Evolutionary conservation across 73 alveolate genomes (phyloP), one percentile per base, ranked within the genome.

Genomic region (Stentor coeruleus): DNA sequence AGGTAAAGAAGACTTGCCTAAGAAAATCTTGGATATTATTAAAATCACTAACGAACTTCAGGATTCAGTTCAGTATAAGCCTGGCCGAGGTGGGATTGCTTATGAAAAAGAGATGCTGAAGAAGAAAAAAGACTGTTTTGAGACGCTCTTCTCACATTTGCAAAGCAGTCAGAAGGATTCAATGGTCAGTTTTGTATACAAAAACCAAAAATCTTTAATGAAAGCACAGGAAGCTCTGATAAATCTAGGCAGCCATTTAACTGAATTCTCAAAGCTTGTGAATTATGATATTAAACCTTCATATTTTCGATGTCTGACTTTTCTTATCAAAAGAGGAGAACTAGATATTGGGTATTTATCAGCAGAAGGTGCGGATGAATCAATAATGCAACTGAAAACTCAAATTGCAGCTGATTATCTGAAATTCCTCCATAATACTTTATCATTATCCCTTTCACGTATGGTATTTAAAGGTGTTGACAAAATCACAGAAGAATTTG

Each of bases 401-500:
- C 82, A 91, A 49, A 79, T 91, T 31, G 94, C 93, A 26, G 87
- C 74, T 33, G 84, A 74, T 38, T 91, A 85, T 81, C 82, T 88
- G 74, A 74, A 59, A 33, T 85, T 91, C 74, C 83, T 85, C 38
- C 87, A 91, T 38, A 72, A 76, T 28, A 82, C 85, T 36, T 39
- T 88, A 36, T 84, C 83, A 59, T 79, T 81, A 66, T 91, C 90
- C 31, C 82, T 94, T 3, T 87, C 88, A 59, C 93, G 93, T 75
- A 86, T 94, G 38, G 87, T 82, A 36, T 79, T 85, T 83, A 94
- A 94, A 85, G 93, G 92, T 3, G 87, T 94, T 33, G 96, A 89
- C 74, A 91, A 91, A 41, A 89, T 91, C 77, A 94, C 89, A 79
- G 58, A 95, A 42, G 77, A 91, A 26, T 94, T 89, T 77, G 93